Evolutionary conservation across 164 flowering plant genomes (phyloP).

Genomic region (Protea cynaroides): DNA sequence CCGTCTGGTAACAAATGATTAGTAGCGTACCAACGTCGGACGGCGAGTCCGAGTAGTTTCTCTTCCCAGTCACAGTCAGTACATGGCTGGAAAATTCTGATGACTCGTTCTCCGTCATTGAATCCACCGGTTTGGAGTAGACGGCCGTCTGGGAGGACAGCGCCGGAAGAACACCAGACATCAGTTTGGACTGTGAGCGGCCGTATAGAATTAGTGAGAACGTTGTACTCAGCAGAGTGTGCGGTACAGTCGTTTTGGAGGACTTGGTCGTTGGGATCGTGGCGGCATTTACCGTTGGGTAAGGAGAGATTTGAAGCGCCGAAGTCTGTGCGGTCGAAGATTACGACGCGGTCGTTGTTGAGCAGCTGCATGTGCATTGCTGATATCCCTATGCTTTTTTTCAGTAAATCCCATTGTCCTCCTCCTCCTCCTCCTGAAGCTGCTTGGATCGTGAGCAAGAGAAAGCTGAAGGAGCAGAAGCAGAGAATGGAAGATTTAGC

Average conservation of each 20-base stretch:
- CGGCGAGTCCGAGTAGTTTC: background rate
- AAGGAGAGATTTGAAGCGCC: slow-evolving; percentile 34
- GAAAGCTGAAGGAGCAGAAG: background rate
- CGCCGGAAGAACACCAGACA: slow-evolving; percentile 49
- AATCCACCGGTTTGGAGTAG: slow-evolving; percentile 44
- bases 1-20: background rate
- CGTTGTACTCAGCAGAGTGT: slow-evolving; percentile 41
- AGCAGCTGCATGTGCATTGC: slow-evolving; percentile 59
- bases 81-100: background rate
- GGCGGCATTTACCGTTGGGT: slow-evolving; percentile 29
- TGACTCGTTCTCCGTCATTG: slow-evolving; percentile 27
- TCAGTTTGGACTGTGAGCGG: slow-evolving; percentile 36
- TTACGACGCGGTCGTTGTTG: slow-evolving; percentile 39
- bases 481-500: background rate
- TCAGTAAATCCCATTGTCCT: slow-evolving; percentile 36
- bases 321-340: slow-evolving; percentile 44
- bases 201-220: slow-evolving; percentile 22
- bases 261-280: slow-evolving; percentile 19
- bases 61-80: background rate
- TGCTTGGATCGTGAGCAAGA: background rate
- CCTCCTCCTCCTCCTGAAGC: slow-evolving; percentile 11
- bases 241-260: slow-evolving; percentile 42
- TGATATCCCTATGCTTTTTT: slow-evolving; percentile 26
- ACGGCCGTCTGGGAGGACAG: slow-evolving; percentile 25
- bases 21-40: background rate